Conservation (phyloP, 345 rosid genomes). For the Camelina laxa region DNA sequence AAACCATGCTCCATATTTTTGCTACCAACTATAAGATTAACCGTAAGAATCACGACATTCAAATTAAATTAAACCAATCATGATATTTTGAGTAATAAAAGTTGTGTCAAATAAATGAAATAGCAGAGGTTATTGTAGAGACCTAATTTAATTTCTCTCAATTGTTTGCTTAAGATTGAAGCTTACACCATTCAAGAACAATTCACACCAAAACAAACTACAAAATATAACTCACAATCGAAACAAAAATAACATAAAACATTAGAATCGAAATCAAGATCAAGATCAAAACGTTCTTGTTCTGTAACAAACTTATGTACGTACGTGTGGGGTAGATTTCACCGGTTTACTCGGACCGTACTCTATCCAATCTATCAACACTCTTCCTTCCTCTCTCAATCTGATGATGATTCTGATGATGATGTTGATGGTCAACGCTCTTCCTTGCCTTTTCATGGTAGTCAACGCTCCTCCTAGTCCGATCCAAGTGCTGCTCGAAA, state of each 20-base stretch:
- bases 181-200: slow-evolving; percentile 6
- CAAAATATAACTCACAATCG: slow-evolving; percentile 19
- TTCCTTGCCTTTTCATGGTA: slow-evolving; percentile 86
- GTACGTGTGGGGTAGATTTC: not conserved
- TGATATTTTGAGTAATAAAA: not conserved
- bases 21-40: no score
- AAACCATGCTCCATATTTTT: no score
- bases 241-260: slow-evolving; percentile 15
- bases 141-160: not conserved
- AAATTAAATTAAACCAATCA: not conserved
- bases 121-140: not conserved
- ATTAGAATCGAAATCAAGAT: slow-evolving; percentile 33
- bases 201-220: slow-evolving; percentile 34
- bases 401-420: slow-evolving; percentile 47
- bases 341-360: slow-evolving; percentile 59
- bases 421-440: slow-evolving; percentile 60
- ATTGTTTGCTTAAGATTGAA: slow-evolving; percentile 20
- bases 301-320: slow-evolving; percentile 37
- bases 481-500: slow-evolving; percentile 71
- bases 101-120: not conserved
- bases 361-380: slow-evolving; percentile 83
- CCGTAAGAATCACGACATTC: no score
- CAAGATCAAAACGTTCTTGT: slow-evolving; percentile 33
- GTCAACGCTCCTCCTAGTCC: slow-evolving; percentile 90
- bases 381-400: slow-evolving; percentile 87